Evolutionary conservation across 2,329 filamentous ascomycete genomes (phyloP).

Genomic region (Talaromyces sp.): DNA sequence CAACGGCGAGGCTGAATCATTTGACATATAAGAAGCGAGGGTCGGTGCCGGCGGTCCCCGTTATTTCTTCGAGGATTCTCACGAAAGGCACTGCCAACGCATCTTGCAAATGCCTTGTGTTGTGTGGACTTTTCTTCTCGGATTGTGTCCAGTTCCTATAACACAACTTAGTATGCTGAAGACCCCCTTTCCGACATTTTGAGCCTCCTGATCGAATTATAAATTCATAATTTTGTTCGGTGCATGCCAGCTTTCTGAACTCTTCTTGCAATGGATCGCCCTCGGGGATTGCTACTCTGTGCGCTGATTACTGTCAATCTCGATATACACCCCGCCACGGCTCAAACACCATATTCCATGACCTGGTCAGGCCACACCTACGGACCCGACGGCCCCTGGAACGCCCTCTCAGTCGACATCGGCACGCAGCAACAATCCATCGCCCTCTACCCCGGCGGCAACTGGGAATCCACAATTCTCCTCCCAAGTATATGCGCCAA

Average conservation of each 20-base stretch:
- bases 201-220: too few relatives aligned
- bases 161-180: too few relatives aligned
- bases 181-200: too few relatives aligned
- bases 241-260: too few relatives aligned
- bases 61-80: too few relatives aligned
- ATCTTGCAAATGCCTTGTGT: too few relatives aligned
- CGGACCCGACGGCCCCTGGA: neutral
- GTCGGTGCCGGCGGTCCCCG: too few relatives aligned
- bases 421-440: neutral
- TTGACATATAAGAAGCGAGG: neutral
- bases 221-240: too few relatives aligned
- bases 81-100: too few relatives aligned
- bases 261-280: too few relatives aligned
- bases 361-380: neutral
- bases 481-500: neutral
- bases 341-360: neutral
- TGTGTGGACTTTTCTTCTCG: too few relatives aligned
- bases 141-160: too few relatives aligned
- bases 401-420: neutral
- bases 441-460: neutral
- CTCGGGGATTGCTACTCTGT: neutral
- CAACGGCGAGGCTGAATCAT: neutral
- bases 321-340: neutral
- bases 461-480: neutral
- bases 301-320: neutral